Base-by-base conservation (phyloP, 768 basidiomycete species). In the Hortiboletus flavorubellus region DNA sequence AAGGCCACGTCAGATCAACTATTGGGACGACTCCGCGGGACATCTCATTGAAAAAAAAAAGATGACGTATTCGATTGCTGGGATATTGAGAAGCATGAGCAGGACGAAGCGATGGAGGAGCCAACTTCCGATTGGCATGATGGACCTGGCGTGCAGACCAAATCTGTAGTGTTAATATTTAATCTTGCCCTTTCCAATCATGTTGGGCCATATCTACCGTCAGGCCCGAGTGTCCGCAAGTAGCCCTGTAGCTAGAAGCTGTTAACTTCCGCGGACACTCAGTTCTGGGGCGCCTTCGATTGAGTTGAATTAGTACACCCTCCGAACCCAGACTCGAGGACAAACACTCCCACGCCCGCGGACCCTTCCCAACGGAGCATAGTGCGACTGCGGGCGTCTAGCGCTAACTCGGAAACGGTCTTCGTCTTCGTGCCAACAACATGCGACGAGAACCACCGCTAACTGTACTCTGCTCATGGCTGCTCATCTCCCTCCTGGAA, bases 401-500 rank as follows among this genome's bases (percentile, higher is more conserved):
- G 35, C 50, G 49, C 51, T 38, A 29, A 12, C 12, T 9, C 34
- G 34, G 34, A 18, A 33, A 44, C 46, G 29, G 23, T 30, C 33
- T 45, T 49, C 14, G 51, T 45, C 47, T 43, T 40, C 15, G 40
- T 38, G 46, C 42, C 53, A 35, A 18, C 64, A 57, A 54, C 54
- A 69, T 68, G 67, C 65, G 53, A 60, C 67, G 65, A 46, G 46
- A 41, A 62, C 55, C 51, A 43, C 55, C 48, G 26, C 26, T 26
- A 41, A 38, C 54, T 4, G 49, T 49, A 30, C 52, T 64, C 43
- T 54, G 26, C 26, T 54, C 51, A 44, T 66, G 58, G 61, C 29
- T 68, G 10, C 55, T 59, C 51, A n/a, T 51, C 8, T 46, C 34
- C 10, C n/a, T 52, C 14, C 39, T 69, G 2, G 35, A 59, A 12